Evolutionary conservation across 164 flowering plant genomes (phyloP), one percentile per base, ranked within the genome.

Genomic region (Piper longum): DNA sequence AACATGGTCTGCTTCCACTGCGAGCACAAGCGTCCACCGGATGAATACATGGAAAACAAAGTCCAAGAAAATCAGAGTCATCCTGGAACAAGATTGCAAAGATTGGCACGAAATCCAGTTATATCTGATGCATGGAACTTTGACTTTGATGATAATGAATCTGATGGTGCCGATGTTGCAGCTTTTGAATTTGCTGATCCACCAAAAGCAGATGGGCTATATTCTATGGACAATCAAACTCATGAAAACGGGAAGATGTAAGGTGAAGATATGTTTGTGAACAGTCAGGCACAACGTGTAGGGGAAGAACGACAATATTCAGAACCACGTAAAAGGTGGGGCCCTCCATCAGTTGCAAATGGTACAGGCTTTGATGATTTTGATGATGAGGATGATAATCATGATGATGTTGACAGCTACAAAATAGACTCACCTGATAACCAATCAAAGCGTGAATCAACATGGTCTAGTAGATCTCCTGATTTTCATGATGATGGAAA

Each of bases 151-250:
- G 99, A 95, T 60, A 74, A 91, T 73, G 97, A 89, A 79, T 95
- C 97, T 60, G 99, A 95, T 79, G 99, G 99, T 4, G 97, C 97
- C 62, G 99, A 95, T 77, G 95, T 95, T 68, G 96, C 97, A 69
- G 91, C 97, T 54, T 95, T 91, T 72, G 99, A 95, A 81, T 76
- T 79, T 80, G 99, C 97, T 60, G 97, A 95, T 79, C 71, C 99
- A 56, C 76, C 76, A 18, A 80, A 69, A 63, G 72, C 59, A 60
- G 77, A 68, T 56, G 79, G 75, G 52, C 81, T 72, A 59, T 70
- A 72, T 74, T 69, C 81, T 57, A 54, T 64, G 8, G 71, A 69
- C 65, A 71, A 56, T 59, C 75, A 58, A 55, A 64, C 65, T 62
- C 66, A 60, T 62, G 58, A 44, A 44, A 41, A 16, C 43, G 69